Base-by-base conservation (phyloP, 2,329 filamentous ascomycete genomes). In the Cladosporium sp. region DNA sequence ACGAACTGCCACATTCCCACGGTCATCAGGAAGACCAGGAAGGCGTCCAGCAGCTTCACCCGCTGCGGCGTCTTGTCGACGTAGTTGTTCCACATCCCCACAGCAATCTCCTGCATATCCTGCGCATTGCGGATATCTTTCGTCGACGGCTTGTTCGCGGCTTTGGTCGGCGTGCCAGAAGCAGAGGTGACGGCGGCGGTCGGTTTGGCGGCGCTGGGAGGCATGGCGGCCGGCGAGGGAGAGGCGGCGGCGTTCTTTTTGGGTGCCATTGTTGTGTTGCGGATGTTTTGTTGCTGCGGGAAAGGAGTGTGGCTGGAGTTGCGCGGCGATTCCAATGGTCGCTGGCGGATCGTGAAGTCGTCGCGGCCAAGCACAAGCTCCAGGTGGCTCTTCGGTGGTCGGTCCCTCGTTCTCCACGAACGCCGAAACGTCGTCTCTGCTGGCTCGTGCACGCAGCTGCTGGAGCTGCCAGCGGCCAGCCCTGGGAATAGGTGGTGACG, bases 1-100 rank as follows among this genome's bases (percentile, higher is more conserved):
- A 87, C 70, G 71, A 98, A 97, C 73, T 98, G 93, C 64, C 97
- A 70, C n/a, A 76, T 89, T 46, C 90, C 93, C 4, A 95, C 88
- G 1, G 85, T 77, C 18, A 93, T 83, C 54, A 98, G 75, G 70
- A 96, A 98, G 3, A 73, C 82, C 81, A 98, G 84, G 71, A 98
- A 98, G 34, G 81, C 81, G 70, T 98, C 93, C 57, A 97, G 80
- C 56, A 98, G 81, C 80, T 95, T 93, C 44, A 86, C 92, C 58
- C 92, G 84, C 78, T 95, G 91, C 43, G 92, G 84, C 42, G 93
- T 98, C 61, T 83, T 79, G 61, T 85, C 75, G 52, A 85, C 70
- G 72, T 98, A 98, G 71, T 89, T 83, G 62, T 83, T 75, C 80
- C 85, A 86, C 61, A 96, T 78, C 66, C 83, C 84, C 52, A 77